phyloP scores from a whole-genome alignment of 2,329 filamentous ascomycete species.

The Dactylellina sp. region DNA sequence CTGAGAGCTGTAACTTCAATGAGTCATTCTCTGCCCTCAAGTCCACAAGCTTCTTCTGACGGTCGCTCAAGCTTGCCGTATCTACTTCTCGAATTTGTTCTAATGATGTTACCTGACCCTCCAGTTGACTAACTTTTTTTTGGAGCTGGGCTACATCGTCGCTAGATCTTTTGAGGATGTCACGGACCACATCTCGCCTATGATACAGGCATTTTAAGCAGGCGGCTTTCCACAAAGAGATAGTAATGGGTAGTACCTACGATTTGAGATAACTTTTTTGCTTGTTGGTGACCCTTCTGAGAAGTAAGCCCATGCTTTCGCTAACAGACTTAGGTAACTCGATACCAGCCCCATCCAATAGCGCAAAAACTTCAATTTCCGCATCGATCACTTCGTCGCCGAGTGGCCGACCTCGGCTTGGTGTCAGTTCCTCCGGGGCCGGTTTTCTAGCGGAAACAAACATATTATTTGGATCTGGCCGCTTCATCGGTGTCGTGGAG shows the following conservation, averaged over 20 bases:
- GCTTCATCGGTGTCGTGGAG: background rate
- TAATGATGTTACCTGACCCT: background rate
- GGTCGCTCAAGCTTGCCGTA: conserved; percentile 8
- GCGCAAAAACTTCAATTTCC: background rate
- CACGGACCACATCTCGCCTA: conserved; percentile 12
- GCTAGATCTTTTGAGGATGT: background rate
- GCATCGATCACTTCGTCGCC: conserved; percentile 17
- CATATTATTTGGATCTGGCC: background rate
- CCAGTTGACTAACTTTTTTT: too few species aligned
- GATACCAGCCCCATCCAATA: conserved; percentile 1
- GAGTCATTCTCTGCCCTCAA: conserved; percentile 6
- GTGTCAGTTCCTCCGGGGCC: background rate
- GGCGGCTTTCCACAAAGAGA: background rate
- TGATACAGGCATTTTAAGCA: background rate
- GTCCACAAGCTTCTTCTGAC: background rate
- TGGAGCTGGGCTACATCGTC: too few species aligned
- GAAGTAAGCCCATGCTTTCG: background rate
- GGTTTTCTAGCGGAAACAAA: background rate
- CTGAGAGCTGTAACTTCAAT: background rate
- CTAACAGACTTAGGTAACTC: background rate
- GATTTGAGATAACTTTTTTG: conserved; percentile 8
- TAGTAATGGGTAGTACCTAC: background rate
- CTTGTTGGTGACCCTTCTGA: background rate
- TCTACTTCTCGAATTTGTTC: background rate
- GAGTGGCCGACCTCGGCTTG: background rate